Evolutionary conservation across 1,284 basidiomycete species (phyloP), one percentile per base, ranked within the genome.

Genomic region (Vanrija pseudolonga): DNA sequence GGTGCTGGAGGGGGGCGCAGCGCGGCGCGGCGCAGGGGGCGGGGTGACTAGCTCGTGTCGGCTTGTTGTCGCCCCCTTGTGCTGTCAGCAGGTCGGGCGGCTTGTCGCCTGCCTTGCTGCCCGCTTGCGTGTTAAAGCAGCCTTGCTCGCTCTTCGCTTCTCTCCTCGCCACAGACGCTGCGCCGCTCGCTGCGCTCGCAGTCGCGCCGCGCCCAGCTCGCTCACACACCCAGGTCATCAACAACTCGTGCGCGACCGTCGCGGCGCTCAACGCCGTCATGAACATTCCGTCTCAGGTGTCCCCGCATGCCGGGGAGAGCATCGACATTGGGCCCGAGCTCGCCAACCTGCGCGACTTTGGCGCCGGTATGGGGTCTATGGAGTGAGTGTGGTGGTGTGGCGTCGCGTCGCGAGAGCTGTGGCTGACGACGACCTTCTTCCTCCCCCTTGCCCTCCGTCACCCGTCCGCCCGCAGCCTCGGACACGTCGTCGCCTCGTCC

Each of bases 201-300:
- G 41, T 43, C 28, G 15, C 17, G n/a, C n/a, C n/a, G n/a, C n/a
- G n/a, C n/a, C n/a, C n/a, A n/a, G 32, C 36, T 37, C 1, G 38
- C 45, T 26, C 7, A 36, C 51, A 38, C 4, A 40, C 23, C 23
- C 59, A 80, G 72, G 89, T 90, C 47, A 90, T 95, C 64, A 91
- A 93, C 78, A 96, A 96, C 66, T 89, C 90, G 5, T 95, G 92
- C 67, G 91, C 90, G 14, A 93, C 91, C 14, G 80, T 97, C 42
- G 92, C 93, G 1, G 89, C 96, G 19, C 79, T 96, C 59, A 97
- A 97, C 71, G 90, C 90, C 23, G 74, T 92, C n/a, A 88, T 90
- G 66, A 95, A 95, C 74, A 87, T 95, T 6, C 45, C 48, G 6
- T 9, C 32, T 4, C 37, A 55, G 44, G 17, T 14, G 14, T 47